phyloP scores from a whole-genome alignment of 306 rosid species.

The Spatholobus suberectus region DNA sequence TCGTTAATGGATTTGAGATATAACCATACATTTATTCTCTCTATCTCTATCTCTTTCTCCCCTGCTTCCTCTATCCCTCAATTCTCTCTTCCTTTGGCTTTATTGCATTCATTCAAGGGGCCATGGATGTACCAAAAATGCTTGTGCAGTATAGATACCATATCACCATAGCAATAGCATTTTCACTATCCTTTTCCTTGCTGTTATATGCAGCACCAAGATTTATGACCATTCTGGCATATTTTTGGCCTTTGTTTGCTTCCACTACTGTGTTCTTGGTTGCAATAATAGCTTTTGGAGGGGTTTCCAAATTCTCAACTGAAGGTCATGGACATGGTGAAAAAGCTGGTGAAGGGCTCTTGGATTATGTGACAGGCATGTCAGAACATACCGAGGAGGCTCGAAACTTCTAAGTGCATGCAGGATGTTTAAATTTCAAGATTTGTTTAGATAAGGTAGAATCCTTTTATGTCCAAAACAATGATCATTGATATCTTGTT shows the following conservation, averaged over 20 bases:
- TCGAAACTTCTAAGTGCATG: slow-evolving; percentile 2
- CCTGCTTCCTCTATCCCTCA: background rate
- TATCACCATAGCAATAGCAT: slow-evolving; percentile 54
- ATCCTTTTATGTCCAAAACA: slow-evolving; percentile 26
- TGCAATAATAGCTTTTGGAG: slow-evolving; percentile 58
- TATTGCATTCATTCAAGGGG: background rate
- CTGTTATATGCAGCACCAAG: slow-evolving; percentile 65
- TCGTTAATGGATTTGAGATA: slow-evolving; percentile 24
- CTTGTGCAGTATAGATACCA: slow-evolving; percentile 67
- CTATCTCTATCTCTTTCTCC: slow-evolving; percentile 33
- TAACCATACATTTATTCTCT: slow-evolving; percentile 6
- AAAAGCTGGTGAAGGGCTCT: slow-evolving; percentile 62
- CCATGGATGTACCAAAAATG: slow-evolving; percentile 61
- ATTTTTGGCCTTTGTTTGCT: slow-evolving; percentile 82
- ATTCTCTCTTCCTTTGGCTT: slow-evolving; percentile 19
- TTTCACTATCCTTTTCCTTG: slow-evolving; percentile 49
- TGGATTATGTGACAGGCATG: slow-evolving; percentile 67
- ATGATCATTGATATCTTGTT: slow-evolving; percentile 15
- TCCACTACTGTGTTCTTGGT: slow-evolving; percentile 69
- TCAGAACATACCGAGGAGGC: slow-evolving; percentile 44
- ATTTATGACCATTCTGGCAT: slow-evolving; percentile 57
- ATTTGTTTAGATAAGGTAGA: slow-evolving; percentile 16
- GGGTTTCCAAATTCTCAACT: slow-evolving; percentile 54
- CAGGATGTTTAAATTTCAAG: slow-evolving; percentile 24
- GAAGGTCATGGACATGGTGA: slow-evolving; percentile 51